phyloP scores from a whole-genome alignment of 768 basidiomycete species.

The Mycena indigotica region DNA sequence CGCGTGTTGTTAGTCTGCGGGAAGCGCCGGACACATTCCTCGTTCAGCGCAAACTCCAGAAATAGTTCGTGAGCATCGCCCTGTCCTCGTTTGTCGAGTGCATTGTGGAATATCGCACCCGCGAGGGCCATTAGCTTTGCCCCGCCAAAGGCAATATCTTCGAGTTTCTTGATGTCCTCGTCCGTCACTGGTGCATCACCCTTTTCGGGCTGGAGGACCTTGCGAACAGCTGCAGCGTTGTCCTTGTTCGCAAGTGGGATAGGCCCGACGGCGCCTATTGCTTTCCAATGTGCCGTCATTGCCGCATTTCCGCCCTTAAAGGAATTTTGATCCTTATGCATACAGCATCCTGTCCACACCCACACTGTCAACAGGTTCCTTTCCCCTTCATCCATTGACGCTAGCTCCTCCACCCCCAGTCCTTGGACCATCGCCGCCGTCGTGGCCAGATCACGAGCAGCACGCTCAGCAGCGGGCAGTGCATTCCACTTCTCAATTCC shows the following conservation, averaged over 20 bases:
- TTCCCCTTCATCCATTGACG: background rate
- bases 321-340: conserved; percentile 33
- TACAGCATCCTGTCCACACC: conserved; percentile 32
- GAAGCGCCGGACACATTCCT: conserved; percentile 1
- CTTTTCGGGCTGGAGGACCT: background rate
- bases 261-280: background rate
- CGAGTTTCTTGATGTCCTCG: background rate
- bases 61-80: conserved; percentile 6
- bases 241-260: conserved; percentile 12
- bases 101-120: conserved; percentile 10
- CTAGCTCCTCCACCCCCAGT: conserved; percentile 4
- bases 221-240: conserved; percentile 3
- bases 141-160: conserved; percentile 8
- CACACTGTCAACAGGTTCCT: background rate
- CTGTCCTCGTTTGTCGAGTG: conserved; percentile 10
- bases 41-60: background rate
- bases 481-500: background rate
- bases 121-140: conserved; percentile 5
- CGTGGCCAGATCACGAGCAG: conserved; percentile 3
- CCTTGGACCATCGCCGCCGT: conserved; percentile 2
- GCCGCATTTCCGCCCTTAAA: conserved; percentile 25
- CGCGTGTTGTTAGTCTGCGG: conserved; percentile 2
- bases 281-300: conserved; percentile 24
- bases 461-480: background rate
- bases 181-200: background rate